Conservation (phyloP, 176 grass and related monocot species). For the Zoysia japonica region DNA sequence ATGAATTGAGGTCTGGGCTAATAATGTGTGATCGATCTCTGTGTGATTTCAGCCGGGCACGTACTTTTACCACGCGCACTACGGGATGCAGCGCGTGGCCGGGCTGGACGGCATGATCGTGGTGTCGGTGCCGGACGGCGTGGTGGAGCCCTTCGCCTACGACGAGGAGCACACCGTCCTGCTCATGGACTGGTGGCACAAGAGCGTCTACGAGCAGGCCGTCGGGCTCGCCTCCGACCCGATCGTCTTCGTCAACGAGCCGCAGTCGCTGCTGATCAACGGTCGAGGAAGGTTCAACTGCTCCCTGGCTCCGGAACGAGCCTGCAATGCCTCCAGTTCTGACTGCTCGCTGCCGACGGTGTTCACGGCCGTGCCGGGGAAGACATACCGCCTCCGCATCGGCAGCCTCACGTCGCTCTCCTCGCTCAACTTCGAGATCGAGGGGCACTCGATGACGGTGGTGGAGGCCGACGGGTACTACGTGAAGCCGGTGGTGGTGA, state of each 20-base stretch:
- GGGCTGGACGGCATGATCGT: constrained; percentile 67
- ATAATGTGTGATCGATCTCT: too few relatives aligned
- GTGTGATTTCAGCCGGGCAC: constrained; percentile 45
- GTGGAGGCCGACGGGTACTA: constrained; percentile 77
- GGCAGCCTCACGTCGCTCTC: constrained; percentile 69
- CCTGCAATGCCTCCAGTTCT: constrained; percentile 20
- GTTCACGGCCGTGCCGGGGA: constrained; percentile 56
- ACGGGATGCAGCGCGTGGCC: constrained; percentile 77
- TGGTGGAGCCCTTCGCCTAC: constrained; percentile 56
- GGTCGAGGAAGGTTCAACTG: constrained; percentile 63
- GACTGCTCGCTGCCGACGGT: constrained; percentile 42
- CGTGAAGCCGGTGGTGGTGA: constrained; percentile 48
- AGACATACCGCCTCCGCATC: constrained; percentile 71
- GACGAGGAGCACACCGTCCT: constrained; percentile 52
- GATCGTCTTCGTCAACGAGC: constrained; percentile 53
- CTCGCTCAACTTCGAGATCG: constrained; percentile 70
- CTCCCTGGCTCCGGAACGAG: not conserved
- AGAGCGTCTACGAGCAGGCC: constrained; percentile 55
- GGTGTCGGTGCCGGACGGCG: constrained; percentile 35
- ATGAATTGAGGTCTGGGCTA: too few relatives aligned
- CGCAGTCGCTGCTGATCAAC: constrained; percentile 78
- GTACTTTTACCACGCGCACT: constrained; percentile 83
- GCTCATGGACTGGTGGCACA: constrained; percentile 32
- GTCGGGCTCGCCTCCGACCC: constrained; percentile 47
- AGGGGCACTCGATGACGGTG: constrained; percentile 61